Evolutionary conservation across 1,284 basidiomycete species (phyloP), one percentile per base, ranked within the genome.

Genomic region (Ceraceosorus bombacis): DNA sequence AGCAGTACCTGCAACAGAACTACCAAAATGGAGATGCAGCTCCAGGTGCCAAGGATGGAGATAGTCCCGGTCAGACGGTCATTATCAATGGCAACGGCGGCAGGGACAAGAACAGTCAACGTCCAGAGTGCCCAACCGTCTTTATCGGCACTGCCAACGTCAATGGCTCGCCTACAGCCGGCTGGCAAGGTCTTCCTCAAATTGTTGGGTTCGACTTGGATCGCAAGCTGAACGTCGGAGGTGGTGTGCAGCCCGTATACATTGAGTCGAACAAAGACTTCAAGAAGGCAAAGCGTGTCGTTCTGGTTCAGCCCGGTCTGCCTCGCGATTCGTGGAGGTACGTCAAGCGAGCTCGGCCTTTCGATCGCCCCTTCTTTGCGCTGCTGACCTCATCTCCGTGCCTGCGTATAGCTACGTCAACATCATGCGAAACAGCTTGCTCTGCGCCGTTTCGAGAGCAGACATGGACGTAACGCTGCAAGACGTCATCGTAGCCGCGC

Each of bases 171-270:
- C 64, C 57, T 59, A 48, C 57, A 40, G 58, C 59, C 15, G 72
- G 72, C 15, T 74, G 72, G 72, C 60, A 61, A 40, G 61, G 64
- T 15, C 65, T 69, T 64, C 71, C 72, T 27, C 64, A 73, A 51
- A 62, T 74, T 49, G 60, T 70, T n/a, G 71, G 66, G 49, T 74
- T 74, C 56, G 68, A 74, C 59, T 65, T 66, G 13, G 65, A 66
- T 63, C 62, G 67, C 43, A 70, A 72, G 52, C 43, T 72, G 12
- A 54, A 41, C 9, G 61, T 70, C 15, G 63, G 54, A 27, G 62
- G 61, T 55, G 55, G 57, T 41, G 61, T 64, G 5, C 63, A 69
- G 1, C 69, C 68, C 58, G 63, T 69, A 5, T 72, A 70, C 67
- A 69, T 69, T 50, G 56, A 57, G 41, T 27, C 50, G 38, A 39